Evolutionary conservation across 306 rosid species (phyloP), one percentile per base, ranked within the genome.

Genomic region (Albizia julibrissin): DNA sequence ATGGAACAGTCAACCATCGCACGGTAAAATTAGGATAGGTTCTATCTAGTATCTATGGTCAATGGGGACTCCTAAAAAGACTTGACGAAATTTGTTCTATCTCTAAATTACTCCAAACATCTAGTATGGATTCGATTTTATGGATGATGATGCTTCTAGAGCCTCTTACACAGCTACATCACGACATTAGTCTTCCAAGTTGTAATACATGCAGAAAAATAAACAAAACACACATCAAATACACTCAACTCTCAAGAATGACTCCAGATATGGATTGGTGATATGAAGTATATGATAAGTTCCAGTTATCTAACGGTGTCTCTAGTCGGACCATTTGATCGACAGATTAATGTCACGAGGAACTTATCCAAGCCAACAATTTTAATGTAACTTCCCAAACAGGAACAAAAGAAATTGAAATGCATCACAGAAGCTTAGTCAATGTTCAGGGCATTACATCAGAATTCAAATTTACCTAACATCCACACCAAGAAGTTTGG

Each of bases 401-500:
- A 37, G 39, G 13, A 21, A 39, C 18, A 68, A 68, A 5, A 40
- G 5, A n/a, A 42, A 68, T 9, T 22, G 56, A 70, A 70, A 70
- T 34, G 21, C 8, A 8, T 34, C 46, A 8, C 0, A 67, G 72
- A 42, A 39, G 68, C 12, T 3, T 58, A 16, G 27, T 22, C 31
- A 58, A 58, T 58, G 31, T 58, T 58, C 65, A 22, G 13, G 37
- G 19, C 37, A 12, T 61, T 1, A 61, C 8, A 14, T 14, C n/a
- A 6, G 40, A 75, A 79, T 7, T 44, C 29, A 3, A 29, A 49
- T 27, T 59, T 76, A 95, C 99, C 99, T 90, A 78, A 93, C 93
- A 84, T 93, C 98, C 68, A 93, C 81, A 59, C 99, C 99, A 47
- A 88, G 47, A 44, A 95, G 98, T 89, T 92, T 92, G 10, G 99